Base-by-base conservation (phyloP, 257 asterid species). In the Fraxinus americana region DNA sequence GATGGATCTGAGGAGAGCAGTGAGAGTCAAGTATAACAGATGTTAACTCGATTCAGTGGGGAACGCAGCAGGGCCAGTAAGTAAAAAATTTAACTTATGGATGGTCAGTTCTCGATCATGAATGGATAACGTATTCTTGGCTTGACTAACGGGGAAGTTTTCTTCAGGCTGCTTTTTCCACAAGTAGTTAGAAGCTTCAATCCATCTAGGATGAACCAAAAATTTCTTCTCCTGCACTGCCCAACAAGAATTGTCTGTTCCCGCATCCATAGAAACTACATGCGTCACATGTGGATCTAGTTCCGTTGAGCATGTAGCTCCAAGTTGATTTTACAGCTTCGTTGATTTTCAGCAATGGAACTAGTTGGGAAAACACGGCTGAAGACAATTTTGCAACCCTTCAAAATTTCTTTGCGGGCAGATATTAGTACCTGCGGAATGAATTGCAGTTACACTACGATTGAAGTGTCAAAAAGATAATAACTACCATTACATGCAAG, bases 121-220 rank as follows among this genome's bases (percentile, higher is more conserved):
- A 67, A 65, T 30, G 50, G 61, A 52, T 81, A 79, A 85, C 75
- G 43, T 73, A 52, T 27, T 81, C 73, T 72, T 84, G 30, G 83
- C 66, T 66, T 34, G 82, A 81, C 59, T 72, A n/a, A 88, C 89
- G 2, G 89, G 87, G 75, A 84, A 91, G 25, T 88, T 85, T 35
- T 89, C 92, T 86, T 91, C 98, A 0, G 97, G 89, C 75, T 85
- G 94, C 86, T 78, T 91, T 79, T 77, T 75, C 97, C 97, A 93
- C 63, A 85, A 66, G 83, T 83, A 91, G 71, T 85, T 86, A 78
- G 93, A 83, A 77, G 98, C 94, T 71, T 91, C 93, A 35, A 91
- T 82, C 98, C 98, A 91, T 45, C 78, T 75, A 1, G 97, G 96
- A 80, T 81, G 87, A 25, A 93, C 97, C 79, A 93, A 77, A 83